Evolutionary conservation across 495 filamentous ascomycete species (phyloP).

Genomic region (Penicillium longicatenatum): DNA sequence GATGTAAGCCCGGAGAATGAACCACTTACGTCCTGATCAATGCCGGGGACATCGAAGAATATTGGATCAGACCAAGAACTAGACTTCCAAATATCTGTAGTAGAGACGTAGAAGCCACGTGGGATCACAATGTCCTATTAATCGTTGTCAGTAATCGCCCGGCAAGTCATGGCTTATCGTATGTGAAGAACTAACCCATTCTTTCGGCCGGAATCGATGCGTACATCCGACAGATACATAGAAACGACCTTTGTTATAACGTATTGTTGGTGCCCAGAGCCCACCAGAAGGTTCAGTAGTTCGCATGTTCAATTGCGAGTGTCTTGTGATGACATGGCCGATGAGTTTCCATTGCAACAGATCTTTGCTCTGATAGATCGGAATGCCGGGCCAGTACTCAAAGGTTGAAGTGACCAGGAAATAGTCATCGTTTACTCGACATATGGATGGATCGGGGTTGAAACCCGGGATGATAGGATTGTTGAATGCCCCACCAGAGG

Average conservation of each 20-base stretch:
- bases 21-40: constrained; percentile 27
- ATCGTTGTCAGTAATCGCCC: background rate
- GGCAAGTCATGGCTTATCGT: no score
- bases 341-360: constrained; percentile 27
- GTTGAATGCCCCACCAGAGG: background rate
- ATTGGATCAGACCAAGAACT: constrained; percentile 26
- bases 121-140: background rate
- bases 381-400: constrained; percentile 24
- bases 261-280: constrained; percentile 27
- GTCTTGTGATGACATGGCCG: constrained; percentile 21
- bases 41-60: constrained; percentile 12
- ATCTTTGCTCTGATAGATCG: constrained; percentile 29
- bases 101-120: constrained; percentile 3
- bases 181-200: constrained; percentile 1
- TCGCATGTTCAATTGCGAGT: constrained; percentile 15
- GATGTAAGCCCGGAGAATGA: background rate
- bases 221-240: constrained; percentile 14
- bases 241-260: constrained; percentile 25
- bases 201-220: constrained; percentile 1
- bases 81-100: constrained; percentile 7
- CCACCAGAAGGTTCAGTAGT: constrained; percentile 23
- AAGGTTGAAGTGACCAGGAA: constrained; percentile 30
- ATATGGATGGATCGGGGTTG: constrained; percentile 30
- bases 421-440: constrained; percentile 24
- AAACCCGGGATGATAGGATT: constrained; percentile 32